Evolutionary conservation across 2,329 filamentous ascomycete genomes (phyloP), one percentile per base, ranked within the genome.

Genomic region (Stylonectria norvegica): DNA sequence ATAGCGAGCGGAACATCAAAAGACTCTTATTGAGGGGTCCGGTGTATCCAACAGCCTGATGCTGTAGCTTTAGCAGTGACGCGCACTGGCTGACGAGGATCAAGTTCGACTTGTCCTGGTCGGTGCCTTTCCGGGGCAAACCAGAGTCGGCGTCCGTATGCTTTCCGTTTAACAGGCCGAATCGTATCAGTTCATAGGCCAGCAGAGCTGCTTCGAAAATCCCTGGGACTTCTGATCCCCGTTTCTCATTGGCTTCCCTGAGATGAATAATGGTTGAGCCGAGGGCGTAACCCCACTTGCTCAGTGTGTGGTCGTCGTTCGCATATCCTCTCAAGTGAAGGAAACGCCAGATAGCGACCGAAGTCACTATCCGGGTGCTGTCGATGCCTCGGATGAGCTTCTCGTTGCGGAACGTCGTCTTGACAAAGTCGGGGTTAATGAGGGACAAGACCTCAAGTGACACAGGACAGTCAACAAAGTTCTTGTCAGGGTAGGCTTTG

Each of bases 11-110:
- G 70, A 90, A 98, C 18, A 82, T 83, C 29, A 98, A 75, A 37
- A 96, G 74, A 52, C 91, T 89, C 64, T 93, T 85, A 71, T 89
- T 95, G 2, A 98, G 75, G 1, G 93, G 91, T 1, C 93, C 93
- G 2, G 91, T 96, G 65, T 96, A 98, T 20, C 93, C 93, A 53
- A 91, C 90, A 4, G 78, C 75, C 53, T 87, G 79, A 62, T 98
- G 93, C 20, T 83, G 80, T 47, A 97, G 73, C 58, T 86, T 88
- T 36, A 89, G 78, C 42, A 97, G 72, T 38, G 86, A 89, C 11
- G 90, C 87, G 46, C 90, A 85, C 27, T 93, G 85, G 52, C 89
- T 93, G 55, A 97, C 82, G 31, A 98, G 75, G 40, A 93, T 76
- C 31, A 89, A 81, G 56, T 84, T 85, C 20, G 78, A 74, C 61